Evolutionary conservation across 1,284 basidiomycete species (phyloP).

Genomic region (Rhodotorula sp.): DNA sequence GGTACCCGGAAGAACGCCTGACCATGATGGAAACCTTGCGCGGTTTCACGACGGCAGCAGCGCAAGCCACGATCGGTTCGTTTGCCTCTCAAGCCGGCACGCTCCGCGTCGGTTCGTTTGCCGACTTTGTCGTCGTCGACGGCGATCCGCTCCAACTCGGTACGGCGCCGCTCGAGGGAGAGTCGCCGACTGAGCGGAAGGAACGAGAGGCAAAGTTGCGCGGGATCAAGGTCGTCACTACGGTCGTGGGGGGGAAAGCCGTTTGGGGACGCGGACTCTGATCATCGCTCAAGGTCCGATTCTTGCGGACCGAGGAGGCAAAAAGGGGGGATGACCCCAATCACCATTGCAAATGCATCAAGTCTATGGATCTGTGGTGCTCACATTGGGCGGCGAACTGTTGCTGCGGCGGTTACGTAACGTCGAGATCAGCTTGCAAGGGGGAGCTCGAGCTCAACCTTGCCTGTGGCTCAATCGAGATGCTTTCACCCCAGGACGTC

Average conservation of each 20-base stretch:
- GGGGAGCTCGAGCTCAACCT: no score
- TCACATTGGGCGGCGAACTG: no score
- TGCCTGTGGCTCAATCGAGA: no score
- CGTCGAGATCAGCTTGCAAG: no score
- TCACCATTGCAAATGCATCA: no score
- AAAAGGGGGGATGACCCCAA: not conserved
- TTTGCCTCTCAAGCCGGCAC: slow-evolving; percentile 64
- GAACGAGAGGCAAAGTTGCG: slow-evolving; percentile 8
- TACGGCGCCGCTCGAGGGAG: not conserved
- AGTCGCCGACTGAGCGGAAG: not conserved
- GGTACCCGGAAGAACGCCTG: slow-evolving; percentile 69
- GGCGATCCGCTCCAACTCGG: slow-evolving; percentile 22
- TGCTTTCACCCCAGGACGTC: no score
- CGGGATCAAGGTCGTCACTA: slow-evolving; percentile 16
- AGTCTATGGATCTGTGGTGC: no score
- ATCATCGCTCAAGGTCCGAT: not conserved
- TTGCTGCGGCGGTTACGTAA: no score
- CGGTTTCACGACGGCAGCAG: slow-evolving; percentile 80
- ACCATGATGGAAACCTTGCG: slow-evolving; percentile 63
- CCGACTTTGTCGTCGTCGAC: slow-evolving; percentile 65
- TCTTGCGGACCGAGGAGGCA: not conserved
- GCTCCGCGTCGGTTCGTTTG: slow-evolving; percentile 69
- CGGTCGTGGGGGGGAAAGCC: slow-evolving; percentile 22
- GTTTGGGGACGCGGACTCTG: slow-evolving; percentile 17
- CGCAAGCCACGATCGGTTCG: slow-evolving; percentile 72